Conservation (phyloP, 371 early-diverging fungal genomes). For the Lichtheimia hyalospora region DNA sequence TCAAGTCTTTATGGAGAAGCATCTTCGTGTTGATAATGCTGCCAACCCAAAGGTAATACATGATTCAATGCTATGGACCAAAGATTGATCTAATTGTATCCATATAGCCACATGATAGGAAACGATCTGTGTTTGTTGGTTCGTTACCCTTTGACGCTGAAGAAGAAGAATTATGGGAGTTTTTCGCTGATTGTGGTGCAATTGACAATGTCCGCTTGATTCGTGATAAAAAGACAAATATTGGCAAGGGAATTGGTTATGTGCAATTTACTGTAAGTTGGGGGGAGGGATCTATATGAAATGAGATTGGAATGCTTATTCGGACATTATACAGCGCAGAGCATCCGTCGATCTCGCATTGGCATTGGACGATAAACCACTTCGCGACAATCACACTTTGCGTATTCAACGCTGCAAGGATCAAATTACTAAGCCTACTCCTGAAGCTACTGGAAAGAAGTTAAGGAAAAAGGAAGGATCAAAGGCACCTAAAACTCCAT, state of each 20-base stretch:
- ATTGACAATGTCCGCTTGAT: conserved; percentile 86
- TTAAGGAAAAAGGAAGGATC: conserved; percentile 19
- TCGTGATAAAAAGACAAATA: conserved; percentile 82
- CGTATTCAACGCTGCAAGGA: conserved; percentile 60
- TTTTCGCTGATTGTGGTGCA: conserved; percentile 81
- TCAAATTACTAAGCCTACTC: conserved; percentile 5
- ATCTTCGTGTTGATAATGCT: conserved; percentile 85
- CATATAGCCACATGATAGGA: conserved; percentile 66
- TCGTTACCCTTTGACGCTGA: conserved; percentile 83
- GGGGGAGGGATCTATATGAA: too few species aligned
- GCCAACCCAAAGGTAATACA: conserved; percentile 46
- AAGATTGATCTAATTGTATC: background rate
- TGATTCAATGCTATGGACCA: background rate
- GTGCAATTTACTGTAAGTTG: conserved; percentile 63
- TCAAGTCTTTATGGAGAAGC: conserved; percentile 79
- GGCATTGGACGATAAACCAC: conserved; percentile 72
- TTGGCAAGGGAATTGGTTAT: conserved; percentile 96
- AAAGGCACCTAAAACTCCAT: conserved; percentile 34
- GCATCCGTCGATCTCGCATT: conserved; percentile 77
- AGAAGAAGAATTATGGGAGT: conserved; percentile 87
- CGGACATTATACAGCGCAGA: conserved; percentile 38
- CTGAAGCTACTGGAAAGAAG: conserved; percentile 6
- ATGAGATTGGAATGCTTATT: background rate
- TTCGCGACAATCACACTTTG: conserved; percentile 58
- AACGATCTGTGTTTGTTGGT: conserved; percentile 91